Evolutionary conservation across 2,329 filamentous ascomycete genomes (phyloP).

Genomic region (Alternaria sp.): DNA sequence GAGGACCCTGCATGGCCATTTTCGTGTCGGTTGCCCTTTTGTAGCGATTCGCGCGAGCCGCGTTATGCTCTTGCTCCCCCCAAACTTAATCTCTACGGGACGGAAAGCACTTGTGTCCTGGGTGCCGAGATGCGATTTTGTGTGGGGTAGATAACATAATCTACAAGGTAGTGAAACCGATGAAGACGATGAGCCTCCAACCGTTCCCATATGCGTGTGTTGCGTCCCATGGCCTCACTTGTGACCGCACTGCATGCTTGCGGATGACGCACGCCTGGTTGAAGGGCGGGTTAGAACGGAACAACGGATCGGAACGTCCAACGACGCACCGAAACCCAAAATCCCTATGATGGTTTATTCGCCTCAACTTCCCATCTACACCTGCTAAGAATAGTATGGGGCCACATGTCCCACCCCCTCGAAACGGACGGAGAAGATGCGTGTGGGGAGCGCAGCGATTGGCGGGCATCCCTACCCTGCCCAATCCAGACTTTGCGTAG

Average conservation of each 20-base stretch:
- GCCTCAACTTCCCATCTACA: not conserved
- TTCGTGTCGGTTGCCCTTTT: not conserved
- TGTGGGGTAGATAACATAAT: not conserved
- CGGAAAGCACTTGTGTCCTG: not conserved
- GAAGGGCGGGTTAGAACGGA: constrained; percentile 9
- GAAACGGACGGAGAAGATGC: not conserved
- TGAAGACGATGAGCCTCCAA: not conserved
- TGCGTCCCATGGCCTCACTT: not conserved
- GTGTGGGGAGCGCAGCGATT: constrained; percentile 11
- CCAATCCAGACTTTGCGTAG: not conserved
- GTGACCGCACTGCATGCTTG: not conserved
- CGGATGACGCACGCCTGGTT: constrained; percentile 12
- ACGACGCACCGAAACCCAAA: constrained; percentile 12
- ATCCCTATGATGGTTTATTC: constrained; percentile 1
- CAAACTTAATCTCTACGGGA: not conserved
- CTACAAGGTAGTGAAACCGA: not conserved
- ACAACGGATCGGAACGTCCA: constrained; percentile 19
- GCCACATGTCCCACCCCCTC: not conserved
- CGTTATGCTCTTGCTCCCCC: not conserved
- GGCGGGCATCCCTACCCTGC: not conserved
- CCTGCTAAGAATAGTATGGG: not conserved
- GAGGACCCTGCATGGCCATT: constrained; percentile 10
- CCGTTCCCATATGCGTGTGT: not conserved
- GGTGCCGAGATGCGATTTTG: not conserved
- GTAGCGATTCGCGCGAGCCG: constrained; percentile 11